Conservation (phyloP, 495 filamentous ascomycete genomes). For the Filosporella fistucella region DNA sequence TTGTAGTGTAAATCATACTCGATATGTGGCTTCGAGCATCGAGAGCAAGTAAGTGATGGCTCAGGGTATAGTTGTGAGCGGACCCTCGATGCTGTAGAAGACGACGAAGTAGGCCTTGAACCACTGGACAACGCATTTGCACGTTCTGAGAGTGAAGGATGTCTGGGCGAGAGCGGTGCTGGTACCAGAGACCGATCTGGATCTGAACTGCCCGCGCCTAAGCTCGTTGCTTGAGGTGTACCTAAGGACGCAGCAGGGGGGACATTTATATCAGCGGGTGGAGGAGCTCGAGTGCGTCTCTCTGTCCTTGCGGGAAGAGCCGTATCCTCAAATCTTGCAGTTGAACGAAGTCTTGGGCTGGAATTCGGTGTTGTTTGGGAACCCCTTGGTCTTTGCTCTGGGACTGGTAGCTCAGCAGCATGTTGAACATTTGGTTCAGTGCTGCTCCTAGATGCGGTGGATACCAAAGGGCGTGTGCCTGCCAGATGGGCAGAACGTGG, state of each 20-base stretch:
- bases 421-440: slow-evolving; percentile 31
- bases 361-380: slow-evolving; percentile 10
- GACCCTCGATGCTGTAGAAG: slow-evolving; percentile 17
- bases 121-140: slow-evolving; percentile 21
- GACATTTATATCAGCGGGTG: slow-evolving; percentile 19
- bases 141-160: slow-evolving; percentile 16
- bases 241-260: slow-evolving; percentile 4
- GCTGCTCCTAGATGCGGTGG: slow-evolving; percentile 34
- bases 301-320: background rate
- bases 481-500: slow-evolving; percentile 32
- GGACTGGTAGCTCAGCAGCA: slow-evolving; percentile 8
- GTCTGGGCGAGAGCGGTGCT: slow-evolving; percentile 19
- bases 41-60: slow-evolving; percentile 66
- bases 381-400: slow-evolving; percentile 1
- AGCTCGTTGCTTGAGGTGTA: slow-evolving; percentile 2
- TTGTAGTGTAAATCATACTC: slow-evolving; percentile 80
- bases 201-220: too few species aligned
- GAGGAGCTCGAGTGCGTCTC: slow-evolving; percentile 13
- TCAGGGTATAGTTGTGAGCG: slow-evolving; percentile 47
- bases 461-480: slow-evolving; percentile 21
- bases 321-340: slow-evolving; percentile 8
- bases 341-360: slow-evolving; percentile 5
- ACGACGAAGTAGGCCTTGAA: slow-evolving; percentile 23
- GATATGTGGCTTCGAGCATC: slow-evolving; percentile 61
- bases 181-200: slow-evolving; percentile 18